These are phyloP conservation scores for Hypoxylon lenormandii DNA, from an alignment of 495 filamentous ascomycete species.

Conservation along the genomic window DNA sequence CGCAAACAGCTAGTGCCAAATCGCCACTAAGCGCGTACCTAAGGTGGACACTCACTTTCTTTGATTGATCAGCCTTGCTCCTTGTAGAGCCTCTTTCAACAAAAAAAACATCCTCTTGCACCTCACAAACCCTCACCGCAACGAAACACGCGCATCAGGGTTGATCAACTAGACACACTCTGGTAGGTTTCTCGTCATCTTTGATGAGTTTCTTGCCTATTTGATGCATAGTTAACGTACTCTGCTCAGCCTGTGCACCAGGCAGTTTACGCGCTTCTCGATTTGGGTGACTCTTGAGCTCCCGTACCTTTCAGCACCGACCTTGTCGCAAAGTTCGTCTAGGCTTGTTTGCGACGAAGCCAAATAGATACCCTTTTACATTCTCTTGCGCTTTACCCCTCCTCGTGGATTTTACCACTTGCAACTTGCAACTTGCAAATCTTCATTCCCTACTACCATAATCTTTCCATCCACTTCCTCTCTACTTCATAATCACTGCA, in stretches of 20 bases:
- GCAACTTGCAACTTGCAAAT: neutral
- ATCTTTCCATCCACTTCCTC: neutral
- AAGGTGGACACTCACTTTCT: conserved; percentile 22
- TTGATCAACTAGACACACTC: conserved; percentile 19
- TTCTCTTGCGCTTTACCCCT: neutral
- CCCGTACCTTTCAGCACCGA: too few species aligned
- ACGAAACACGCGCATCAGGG: conserved; percentile 1
- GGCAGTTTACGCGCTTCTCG: conserved; percentile 6
- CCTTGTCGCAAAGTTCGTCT: too few species aligned
- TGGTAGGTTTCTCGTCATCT: conserved; percentile 21
- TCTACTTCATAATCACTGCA: neutral
- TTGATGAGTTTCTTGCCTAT: neutral
- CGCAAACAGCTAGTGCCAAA: conserved; percentile 11
- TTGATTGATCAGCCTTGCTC: conserved; percentile 39
- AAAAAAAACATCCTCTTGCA: conserved; percentile 11
- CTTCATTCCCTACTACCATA: neutral
- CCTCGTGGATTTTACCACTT: neutral
- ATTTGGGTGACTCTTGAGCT: too few species aligned
- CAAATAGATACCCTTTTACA: neutral
- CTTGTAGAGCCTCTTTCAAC: conserved; percentile 22
- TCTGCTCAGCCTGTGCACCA: conserved; percentile 5
- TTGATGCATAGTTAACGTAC: conserved; percentile 17
- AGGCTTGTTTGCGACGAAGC: too few species aligned
- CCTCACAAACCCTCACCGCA: conserved; percentile 22
- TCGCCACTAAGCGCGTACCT: conserved; percentile 23